A percentile compares a stretch with the other conserved stretches of the same genome.
These are phyloP conservation scores for Solanum etuberosum DNA, from an alignment of 257 asterid genomes.

Conservation along the genomic window DNA sequence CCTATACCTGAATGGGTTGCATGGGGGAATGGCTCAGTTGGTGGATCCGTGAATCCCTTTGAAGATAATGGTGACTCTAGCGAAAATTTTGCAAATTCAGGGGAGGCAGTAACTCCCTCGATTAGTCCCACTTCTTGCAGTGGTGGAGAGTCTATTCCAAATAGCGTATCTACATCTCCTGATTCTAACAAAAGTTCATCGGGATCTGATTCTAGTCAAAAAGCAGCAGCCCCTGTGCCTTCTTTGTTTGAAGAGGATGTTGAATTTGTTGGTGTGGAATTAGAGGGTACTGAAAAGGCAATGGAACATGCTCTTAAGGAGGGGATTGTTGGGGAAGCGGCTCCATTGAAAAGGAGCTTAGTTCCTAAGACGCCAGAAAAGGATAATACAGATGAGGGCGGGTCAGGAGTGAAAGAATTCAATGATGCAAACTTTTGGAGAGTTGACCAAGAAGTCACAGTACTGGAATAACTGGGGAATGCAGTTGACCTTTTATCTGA, in stretches of 20 bases:
- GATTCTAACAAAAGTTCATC: conserved; percentile 24
- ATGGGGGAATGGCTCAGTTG: conserved; percentile 58
- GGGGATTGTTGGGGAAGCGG: conserved; percentile 92
- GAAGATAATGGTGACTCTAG: conserved; percentile 26
- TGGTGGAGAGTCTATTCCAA: conserved; percentile 30
- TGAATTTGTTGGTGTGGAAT: conserved; percentile 88
- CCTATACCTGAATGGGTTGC: conserved; percentile 94
- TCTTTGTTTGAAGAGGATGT: conserved; percentile 91
- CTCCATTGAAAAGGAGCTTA: conserved; percentile 47
- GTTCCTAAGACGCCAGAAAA: conserved; percentile 37
- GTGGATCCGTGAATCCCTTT: conserved; percentile 68
- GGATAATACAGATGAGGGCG: conserved; percentile 45
- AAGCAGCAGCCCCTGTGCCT: conserved; percentile 37
- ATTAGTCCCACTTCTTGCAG: conserved; percentile 18
- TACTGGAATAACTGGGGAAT: conserved; percentile 32
- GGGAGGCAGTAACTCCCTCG: conserved; percentile 13
- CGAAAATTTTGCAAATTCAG: conserved; percentile 5
- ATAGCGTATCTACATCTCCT: conserved; percentile 22
- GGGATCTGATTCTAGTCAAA: conserved; percentile 24
- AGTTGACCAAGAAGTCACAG: conserved; percentile 78
- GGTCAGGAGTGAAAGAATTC: conserved; percentile 54
- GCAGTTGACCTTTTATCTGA: neutral
- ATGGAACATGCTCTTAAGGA: conserved; percentile 90
- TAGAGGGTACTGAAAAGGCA: conserved; percentile 68
- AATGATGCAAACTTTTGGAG: conserved; percentile 85